Evolutionary conservation across 225 moss, liverwort and hornwort genomes (phyloP), one percentile per base, ranked within the genome.

Genomic region (Thuidium tamariscinum): DNA sequence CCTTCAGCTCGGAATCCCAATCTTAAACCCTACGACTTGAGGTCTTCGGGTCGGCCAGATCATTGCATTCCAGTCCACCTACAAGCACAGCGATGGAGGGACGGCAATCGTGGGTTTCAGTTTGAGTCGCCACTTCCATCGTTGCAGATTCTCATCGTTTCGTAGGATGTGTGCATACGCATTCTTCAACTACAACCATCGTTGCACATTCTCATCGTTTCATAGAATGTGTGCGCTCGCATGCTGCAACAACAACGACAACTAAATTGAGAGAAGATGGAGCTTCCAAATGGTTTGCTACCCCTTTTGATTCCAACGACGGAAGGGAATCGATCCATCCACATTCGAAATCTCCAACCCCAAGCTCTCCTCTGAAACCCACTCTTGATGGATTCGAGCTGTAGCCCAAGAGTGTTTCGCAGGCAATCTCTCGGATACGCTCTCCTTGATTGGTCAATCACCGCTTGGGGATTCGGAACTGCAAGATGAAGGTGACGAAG

Each of bases 401-500:
- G 69, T 20, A 55, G 55, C 39, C 4, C 77, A 12, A 56, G 68
- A 41, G 20, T 80, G 34, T 44, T 32, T n/a, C 14, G 14, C 52
- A 29, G 62, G 32, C 80, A 14, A 10, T 46, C 44, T 61, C 46
- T 61, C 11, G 39, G 26, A 57, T 19, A 5, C 77, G 56, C 14
- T 74, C 34, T 14, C 22, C 52, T 52, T 23, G n/a, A 23, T 76
- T 63, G 25, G 16, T 48, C 46, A 41, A 34, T 90, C 51, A 74
- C 3, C 79, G 88, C 80, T 88, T 85, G 22, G 78, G 82, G 34
- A 87, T 77, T 63, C 82, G 84, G 77, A 90, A 87, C n/a, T 89
- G 88, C 78, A 90, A 87, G 78, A 90, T 89, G 90, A 86, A 90
- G 61, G 88, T 74, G 30, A 90, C 81, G 83, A 92, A 92, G 89